Evolutionary conservation across 73 alveolate genomes (phyloP), one percentile per base, ranked within the genome.

Genomic region (Paramecium pentaurelia): DNA sequence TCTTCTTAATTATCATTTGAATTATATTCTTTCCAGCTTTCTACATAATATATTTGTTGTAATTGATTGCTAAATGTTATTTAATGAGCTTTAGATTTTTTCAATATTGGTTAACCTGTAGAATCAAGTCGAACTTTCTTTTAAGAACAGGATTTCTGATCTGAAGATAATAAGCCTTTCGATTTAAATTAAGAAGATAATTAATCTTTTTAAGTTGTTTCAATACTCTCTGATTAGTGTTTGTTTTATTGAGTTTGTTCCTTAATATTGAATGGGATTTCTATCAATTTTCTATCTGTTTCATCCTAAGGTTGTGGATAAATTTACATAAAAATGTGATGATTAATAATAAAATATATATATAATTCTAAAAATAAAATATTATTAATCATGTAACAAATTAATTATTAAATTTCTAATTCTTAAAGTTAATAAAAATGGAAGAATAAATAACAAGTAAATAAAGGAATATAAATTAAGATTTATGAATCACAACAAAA

Each of bases 281-380:
- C 84, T 1, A 64, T 64, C 22, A 64, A n/a, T 64, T 34, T 25
- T 28, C 84, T 12, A 64, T 64, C 84, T 28, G 84, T 64, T 28
- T 64, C 84, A 64, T 64, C 84, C 84, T 64, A 64, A 64, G 84
- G 84, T 64, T 64, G 84, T 32, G 84, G 84, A 64, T 64, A 64
- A 34, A 64, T 34, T 64, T 64, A 64, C 84, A 64, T 64, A 32
- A 32, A 28, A 64, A 10, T 28, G 25, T 54, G 70, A 54, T 54
- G 70, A 54, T 54, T 54, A 54, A 54, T 54, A 54, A 54, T 54
- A 54, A 18, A 54, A 54, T 54, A 54, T 54, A 54, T 54, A 16
- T 54, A 54, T 54, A 16, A 54, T 51, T 6, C 30, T 51, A 54
- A 54, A 47, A 54, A 54, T 18, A 54, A 54, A 54, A 54, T 54